Base-by-base conservation (phyloP, 495 filamentous ascomycete genomes). In the Hypoxylon intermedium region DNA sequence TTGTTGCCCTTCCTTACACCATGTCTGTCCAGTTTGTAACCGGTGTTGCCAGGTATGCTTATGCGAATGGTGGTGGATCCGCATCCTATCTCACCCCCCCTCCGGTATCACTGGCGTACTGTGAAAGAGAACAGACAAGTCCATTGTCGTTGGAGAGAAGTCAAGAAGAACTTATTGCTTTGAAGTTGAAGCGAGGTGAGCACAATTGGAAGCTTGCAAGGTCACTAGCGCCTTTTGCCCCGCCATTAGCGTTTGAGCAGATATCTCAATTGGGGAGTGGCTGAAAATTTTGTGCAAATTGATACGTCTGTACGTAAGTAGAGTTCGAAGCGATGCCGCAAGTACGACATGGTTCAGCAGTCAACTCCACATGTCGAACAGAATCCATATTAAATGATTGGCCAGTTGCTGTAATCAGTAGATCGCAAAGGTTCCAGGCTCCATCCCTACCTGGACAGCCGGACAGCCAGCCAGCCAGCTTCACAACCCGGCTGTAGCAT, bases 311-410 rank as follows among this genome's bases (percentile, higher is more conserved):
- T 44, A 44, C 44, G 31, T 30, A 45, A 53, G 42, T 49, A 53
- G 1, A 58, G 43, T 46, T 46, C 52, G 26, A 30, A 65, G 62
- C 62, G 62, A 65, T 60, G 51, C 62, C 62, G 62, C 62, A 65
- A 51, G 50, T 55, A 56, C 53, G 53, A 58, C 53, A 63, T 42
- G 43, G 53, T 43, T 47, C 50, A 47, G 53, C 34, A 7, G 15
- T 18, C 0, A 41, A 45, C 56, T 42, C 56, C 62, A 57, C 47
- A 57, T 18, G 9, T 16, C n/a, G n/a, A 9, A 12, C 45, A 28
- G 37, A 56, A 60, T 53, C 62, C 52, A 33, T 65, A 60, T 65
- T 53, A 65, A 38, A 60, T 49, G 56, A 65, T 65, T 65, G 62
- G 62, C 11, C 28, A 34, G 11, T 30, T 41, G 9, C 47, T 46